A percentile compares a stretch with the other conserved stretches of the same genome.
These are phyloP conservation scores for Thalassiosira profunda DNA, from an alignment of 108 stramenopile genomes.

Conservation along the genomic window DNA sequence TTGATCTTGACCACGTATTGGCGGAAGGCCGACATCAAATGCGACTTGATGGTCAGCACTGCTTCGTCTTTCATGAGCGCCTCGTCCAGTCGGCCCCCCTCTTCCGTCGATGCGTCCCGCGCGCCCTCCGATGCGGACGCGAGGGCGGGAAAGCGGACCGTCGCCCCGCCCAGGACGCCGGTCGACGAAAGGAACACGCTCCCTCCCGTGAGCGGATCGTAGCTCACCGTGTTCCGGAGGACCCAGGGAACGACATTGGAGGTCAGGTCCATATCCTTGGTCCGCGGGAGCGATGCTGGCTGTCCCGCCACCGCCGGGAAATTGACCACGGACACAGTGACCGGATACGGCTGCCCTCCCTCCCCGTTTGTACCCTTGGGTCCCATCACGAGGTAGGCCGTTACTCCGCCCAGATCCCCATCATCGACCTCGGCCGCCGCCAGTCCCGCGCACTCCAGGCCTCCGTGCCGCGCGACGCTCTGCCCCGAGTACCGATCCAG, in stretches of 20 bases:
- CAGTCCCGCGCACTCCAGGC: constrained; percentile 19
- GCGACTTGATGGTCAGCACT: constrained; percentile 27
- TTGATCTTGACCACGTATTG: constrained; percentile 11
- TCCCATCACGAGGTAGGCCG: constrained; percentile 25
- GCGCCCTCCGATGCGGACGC: background rate
- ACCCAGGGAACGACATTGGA: constrained; percentile 11
- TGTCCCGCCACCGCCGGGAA: background rate
- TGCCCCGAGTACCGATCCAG: constrained; percentile 32
- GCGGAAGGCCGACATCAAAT: constrained; percentile 35
- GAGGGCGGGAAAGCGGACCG: constrained; percentile 21
- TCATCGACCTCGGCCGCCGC: constrained; percentile 10
- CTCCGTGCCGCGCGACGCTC: background rate
- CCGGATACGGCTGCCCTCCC: constrained; percentile 2
- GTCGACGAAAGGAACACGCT: constrained; percentile 32
- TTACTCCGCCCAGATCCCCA: background rate
- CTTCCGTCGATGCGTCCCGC: background rate
- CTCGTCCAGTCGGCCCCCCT: too few species aligned
- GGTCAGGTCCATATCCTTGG: constrained; percentile 35
- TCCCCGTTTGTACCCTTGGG: background rate
- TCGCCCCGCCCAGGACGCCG: constrained; percentile 25
- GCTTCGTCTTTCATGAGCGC: constrained; percentile 15
- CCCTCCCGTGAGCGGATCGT: constrained; percentile 34
- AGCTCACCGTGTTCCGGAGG: constrained; percentile 17
- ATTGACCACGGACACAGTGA: constrained; percentile 25
- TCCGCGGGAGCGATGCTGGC: background rate